Evolutionary conservation across 257 asterid genomes (phyloP).

Genomic region (Solanum neorickii): DNA sequence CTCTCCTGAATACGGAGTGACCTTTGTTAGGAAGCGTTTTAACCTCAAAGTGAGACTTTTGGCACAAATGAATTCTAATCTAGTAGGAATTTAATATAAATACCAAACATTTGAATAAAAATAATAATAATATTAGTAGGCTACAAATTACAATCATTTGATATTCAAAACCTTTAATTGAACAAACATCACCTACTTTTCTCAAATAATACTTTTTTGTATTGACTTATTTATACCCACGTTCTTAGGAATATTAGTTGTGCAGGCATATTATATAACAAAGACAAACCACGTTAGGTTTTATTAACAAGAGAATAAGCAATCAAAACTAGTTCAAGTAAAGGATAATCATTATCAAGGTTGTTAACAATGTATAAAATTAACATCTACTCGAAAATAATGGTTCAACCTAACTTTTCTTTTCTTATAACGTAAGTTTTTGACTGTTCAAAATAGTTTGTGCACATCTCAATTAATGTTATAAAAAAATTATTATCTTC

Average conservation of each 20-base stretch:
- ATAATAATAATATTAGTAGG: too few relatives aligned
- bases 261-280: neutral
- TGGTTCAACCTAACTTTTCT: neutral
- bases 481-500: neutral
- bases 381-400: neutral
- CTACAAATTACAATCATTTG: neutral
- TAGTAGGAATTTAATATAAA: too few relatives aligned
- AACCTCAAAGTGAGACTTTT: too few relatives aligned
- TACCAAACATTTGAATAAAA: neutral
- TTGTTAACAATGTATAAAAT: neutral
- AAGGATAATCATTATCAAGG: neutral
- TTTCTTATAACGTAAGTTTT: neutral
- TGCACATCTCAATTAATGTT: neutral
- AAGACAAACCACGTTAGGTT: neutral
- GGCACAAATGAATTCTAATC: rapidly evolving
- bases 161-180: neutral
- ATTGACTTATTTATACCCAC: neutral
- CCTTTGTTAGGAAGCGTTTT: neutral
- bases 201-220: neutral
- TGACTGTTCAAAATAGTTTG: neutral
- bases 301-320: neutral
- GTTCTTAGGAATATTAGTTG: neutral
- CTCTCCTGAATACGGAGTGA: too few relatives aligned
- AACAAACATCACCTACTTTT: neutral
- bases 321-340: neutral